Percentiles rank a stretch among this genome's conserved stretches.
Conservation (phyloP, 768 basidiomycete species). For the Amanita brunnescens region DNA sequence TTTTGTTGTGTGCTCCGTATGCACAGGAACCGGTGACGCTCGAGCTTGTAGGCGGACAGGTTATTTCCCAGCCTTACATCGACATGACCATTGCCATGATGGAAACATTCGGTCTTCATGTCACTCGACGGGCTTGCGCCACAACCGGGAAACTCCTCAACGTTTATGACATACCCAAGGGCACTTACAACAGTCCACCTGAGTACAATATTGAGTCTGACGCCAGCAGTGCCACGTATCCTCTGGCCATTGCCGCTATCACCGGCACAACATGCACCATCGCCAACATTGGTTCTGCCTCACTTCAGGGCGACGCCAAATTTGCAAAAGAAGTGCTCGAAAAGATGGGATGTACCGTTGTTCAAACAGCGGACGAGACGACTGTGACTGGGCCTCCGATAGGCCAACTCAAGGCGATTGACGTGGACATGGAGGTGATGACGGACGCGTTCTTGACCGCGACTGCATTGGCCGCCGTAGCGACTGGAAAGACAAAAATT, state of each 20-base stretch:
- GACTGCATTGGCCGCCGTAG: slow-evolving; percentile 82
- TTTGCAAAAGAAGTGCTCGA: slow-evolving; percentile 91
- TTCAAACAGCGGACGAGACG: slow-evolving; percentile 81
- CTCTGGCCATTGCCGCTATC: slow-evolving; percentile 93
- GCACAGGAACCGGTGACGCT: slow-evolving; percentile 76
- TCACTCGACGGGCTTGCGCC: slow-evolving; percentile 54
- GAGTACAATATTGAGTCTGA: slow-evolving; percentile 91
- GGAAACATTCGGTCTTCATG: slow-evolving; percentile 80
- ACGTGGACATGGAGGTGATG: slow-evolving; percentile 99
- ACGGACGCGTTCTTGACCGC: slow-evolving; percentile 99
- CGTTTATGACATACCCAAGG: slow-evolving; percentile 82
- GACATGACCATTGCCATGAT: slow-evolving; percentile 99
- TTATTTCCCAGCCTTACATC: slow-evolving; percentile 98
- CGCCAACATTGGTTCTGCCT: slow-evolving; percentile 80
- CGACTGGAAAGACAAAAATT: slow-evolving; percentile 68
- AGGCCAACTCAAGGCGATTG: slow-evolving; percentile 74
- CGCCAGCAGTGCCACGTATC: slow-evolving; percentile 93
- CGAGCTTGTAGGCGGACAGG: slow-evolving; percentile 86
- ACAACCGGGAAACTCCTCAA: slow-evolving; percentile 57
- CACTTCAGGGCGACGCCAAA: slow-evolving; percentile 93
- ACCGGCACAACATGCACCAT: slow-evolving; percentile 97
- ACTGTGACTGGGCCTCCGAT: slow-evolving; percentile 86
- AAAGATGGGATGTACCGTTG: slow-evolving; percentile 90
- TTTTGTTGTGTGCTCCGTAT: slow-evolving; percentile 94
- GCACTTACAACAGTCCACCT: slow-evolving; percentile 66